Evolutionary conservation across 805 yeast genomes (phyloP), one percentile per base, ranked within the genome.

Genomic region (Wickerhamiella azyma): DNA sequence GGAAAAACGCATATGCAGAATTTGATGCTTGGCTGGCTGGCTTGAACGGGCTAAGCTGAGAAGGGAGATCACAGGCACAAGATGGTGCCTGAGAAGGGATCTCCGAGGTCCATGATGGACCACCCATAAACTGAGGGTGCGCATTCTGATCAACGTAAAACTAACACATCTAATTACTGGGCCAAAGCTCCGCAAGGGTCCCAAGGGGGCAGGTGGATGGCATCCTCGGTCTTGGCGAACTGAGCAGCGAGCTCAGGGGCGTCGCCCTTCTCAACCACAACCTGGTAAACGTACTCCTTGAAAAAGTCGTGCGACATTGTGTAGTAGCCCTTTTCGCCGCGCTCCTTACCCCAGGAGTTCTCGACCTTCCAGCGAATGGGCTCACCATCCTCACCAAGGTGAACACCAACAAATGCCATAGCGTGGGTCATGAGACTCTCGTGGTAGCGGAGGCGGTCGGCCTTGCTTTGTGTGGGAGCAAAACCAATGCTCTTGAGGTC

Each of bases 401-500:
- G 86, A 39, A 82, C 89, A 28, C 78, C 94, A 10, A 86, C 79
- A 56, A 85, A 75, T 18, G 78, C 71, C 95, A 85, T 85, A 32
- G 95, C 95, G 58, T 85, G 95, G 13, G 94, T 85, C 94, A 85
- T 83, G 52, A 76, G 66, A 19, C 86, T 79, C 52, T 84, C 77
- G 48, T 76, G 77, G 52, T 81, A 78, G 49, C 69, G 64, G 50
- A 85, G 77, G 52, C 94, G 69, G 42, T 85, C 79, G 17, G 76
- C 76, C 66, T 85, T 85, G 43, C 60, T 50, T 55, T 73, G 68
- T 44, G 72, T 66, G 56, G 72, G 64, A 45, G 68, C 60, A 69
- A 76, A 69, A 40, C 59, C 59, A 5, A 58, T 42, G 1, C 71
- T 70, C 51, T 73, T 66, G 63, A 76, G 82, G 55, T 81, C 79